Base-by-base conservation (phyloP, 805 yeast species). In the Saccharomycopsis malanga region DNA sequence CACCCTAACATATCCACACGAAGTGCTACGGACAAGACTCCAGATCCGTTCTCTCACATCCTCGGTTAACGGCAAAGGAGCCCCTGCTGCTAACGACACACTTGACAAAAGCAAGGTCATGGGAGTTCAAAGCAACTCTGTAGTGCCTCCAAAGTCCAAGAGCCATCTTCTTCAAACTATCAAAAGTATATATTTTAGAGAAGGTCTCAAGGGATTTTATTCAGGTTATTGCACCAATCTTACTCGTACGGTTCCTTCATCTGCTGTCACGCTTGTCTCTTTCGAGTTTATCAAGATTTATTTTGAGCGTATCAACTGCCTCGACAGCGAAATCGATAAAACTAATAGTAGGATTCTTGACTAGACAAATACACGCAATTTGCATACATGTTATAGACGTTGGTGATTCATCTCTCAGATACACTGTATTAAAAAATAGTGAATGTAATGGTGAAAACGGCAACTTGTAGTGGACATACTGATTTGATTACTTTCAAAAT, bases 261-360 rank as follows among this genome's bases (percentile, higher is more conserved):
- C 88, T 56, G 97, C 97, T 1, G 87, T 91, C n/a, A 93, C 98
- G 2, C 70, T 93, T 56, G 88, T 91, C 7, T 85, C 95, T 24
- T 93, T 86, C 63, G 98, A 93, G 60, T 83, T 82, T 61, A 74
- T 83, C 61, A 79, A 78, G 60, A 70, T 73, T 34, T 76, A 75
- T 57, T 67, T 81, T 4, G 60, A 57, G 38, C 42, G 42, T 10
- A 42, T 52, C 41, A 52, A 52, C 27, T 32, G 42, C 24, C 17
- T 46, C 5, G 39, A 46, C 27, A n/a, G 27, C 25, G 39, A 36
- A 6, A 12, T 6, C 22, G n/a, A 7, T 9, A 7, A 27, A 27
- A 12, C 7, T 7, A 27, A 27, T 9, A 27, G 12, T 12, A 27
- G 12, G 30, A 27, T 27, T 12, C 30, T 27, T 12, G 10, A 27